Evolutionary conservation across 805 yeast genomes (phyloP), one percentile per base, ranked within the genome.

Genomic region (Candida namnaoensis): DNA sequence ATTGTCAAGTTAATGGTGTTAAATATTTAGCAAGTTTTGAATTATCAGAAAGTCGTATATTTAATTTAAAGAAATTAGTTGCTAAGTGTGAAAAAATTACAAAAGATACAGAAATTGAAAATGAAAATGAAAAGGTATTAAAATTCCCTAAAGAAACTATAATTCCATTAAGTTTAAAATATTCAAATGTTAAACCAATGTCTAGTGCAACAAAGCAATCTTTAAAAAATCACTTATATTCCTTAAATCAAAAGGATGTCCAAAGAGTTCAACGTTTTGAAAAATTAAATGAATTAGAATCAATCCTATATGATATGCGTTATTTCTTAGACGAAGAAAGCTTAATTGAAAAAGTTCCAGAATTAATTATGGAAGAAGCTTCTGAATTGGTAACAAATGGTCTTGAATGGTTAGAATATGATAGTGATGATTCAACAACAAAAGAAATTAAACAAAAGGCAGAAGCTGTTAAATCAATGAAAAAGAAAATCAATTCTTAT

Each of bases 321-420:
- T 68, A 74, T 9, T 69, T 65, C 40, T 51, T 86, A 15, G 82
- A 76, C 14, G 77, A 76, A 30, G 72, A 72, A 34, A 76, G 71
- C 24, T 71, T 70, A 7, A 44, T 47, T 0, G 58, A 58, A 11
- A 71, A 66, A 37, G 65, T 72, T 0, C 75, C 76, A 8, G 53
- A 58, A 5, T 51, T 57, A 0, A 62, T 68, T 34, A 45, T 75
- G 6, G 69, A 64, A 5, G 49, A 57, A 28, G 60, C 71, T 9
- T 47, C 64, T 1, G 43, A 50, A 0, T 46, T 64, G 6, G 74
- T 82, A 5, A 43, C 65, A 13, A 78, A 75, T 10, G 61, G 68
- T 25, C 62, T 84, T 37, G 91, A 82, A 44, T 87, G 95, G 95
- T 64, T 88, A 34, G 95, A 87, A 39, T 77, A 74, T 51, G 88